Evolutionary conservation across 768 basidiomycete species (phyloP).

Genomic region (Kwoniella pini): DNA sequence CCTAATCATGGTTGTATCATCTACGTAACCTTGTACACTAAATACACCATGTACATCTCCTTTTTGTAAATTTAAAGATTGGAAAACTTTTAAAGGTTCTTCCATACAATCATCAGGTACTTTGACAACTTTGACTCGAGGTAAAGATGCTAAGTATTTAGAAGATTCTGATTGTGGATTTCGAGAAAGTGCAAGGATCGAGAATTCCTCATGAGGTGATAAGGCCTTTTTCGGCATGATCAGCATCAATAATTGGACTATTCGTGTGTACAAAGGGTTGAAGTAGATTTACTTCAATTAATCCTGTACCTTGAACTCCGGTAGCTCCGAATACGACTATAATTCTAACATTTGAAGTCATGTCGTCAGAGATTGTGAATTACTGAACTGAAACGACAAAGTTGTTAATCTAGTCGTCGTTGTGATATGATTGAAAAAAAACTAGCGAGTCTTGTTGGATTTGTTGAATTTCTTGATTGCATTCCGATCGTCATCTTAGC

Average conservation of each 20-base stretch:
- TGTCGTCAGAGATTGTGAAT: too few species aligned
- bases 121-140: conserved; percentile 23
- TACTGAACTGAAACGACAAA: too few species aligned
- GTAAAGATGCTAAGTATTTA: conserved; percentile 15
- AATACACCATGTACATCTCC: conserved; percentile 30
- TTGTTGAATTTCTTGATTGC: too few species aligned
- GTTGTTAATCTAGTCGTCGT: too few species aligned
- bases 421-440: too few species aligned
- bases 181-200: conserved; percentile 28
- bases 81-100: conserved; percentile 26
- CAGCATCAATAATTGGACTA: too few species aligned
- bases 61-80: conserved; percentile 8
- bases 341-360: conserved; percentile 3
- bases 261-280: too few species aligned
- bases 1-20: conserved; percentile 17
- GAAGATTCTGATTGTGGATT: conserved; percentile 14
- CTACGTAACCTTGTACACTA: conserved; percentile 34
- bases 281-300: conserved; percentile 33
- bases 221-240: too few species aligned
- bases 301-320: conserved; percentile 21
- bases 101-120: conserved; percentile 28
- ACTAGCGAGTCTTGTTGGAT: too few species aligned
- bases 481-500: too few species aligned
- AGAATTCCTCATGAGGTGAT: conserved; percentile 3
- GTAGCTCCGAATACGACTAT: conserved; percentile 32